Base-by-base conservation (phyloP, 2,329 filamentous ascomycete genomes). In the Microcera coccophila region DNA sequence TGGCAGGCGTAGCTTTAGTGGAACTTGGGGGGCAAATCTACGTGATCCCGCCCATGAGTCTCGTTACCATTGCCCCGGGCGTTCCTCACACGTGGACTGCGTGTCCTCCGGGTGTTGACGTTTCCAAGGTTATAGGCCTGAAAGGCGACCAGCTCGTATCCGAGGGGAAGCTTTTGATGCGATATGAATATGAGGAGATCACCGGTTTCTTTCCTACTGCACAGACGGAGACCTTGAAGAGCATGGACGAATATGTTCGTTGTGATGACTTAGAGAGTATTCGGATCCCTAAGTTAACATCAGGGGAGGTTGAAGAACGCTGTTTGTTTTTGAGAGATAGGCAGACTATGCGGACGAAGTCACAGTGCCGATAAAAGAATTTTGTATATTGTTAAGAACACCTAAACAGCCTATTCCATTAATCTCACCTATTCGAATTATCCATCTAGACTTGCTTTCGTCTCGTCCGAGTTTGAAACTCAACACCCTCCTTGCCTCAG, bases 81-180 rank as follows among this genome's bases (percentile, higher is more conserved):
- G 36, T 38, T n/a, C 36, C 36, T 4, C 36, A 38, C 16, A 38
- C 36, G 16, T 38, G 36, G 36, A 38, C 36, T 7, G 36, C 36
- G 11, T 38, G 36, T 17, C 36, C 36, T 10, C 10, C n/a, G n/a
- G 36, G 36, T 3, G 21, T 38, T 4, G 31, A 38, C 10, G 15
- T 38, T 17, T 26, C n/a, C 7, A 5, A n/a, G 17, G 12, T 29
- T 12, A 11, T 14, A 1, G 16, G 36, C 11, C 9, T n/a, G n/a
- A 16, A 17, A 5, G 15, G 18, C 15, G 15, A 38, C 11, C 22
- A 38, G 15, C 15, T 38, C n/a, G 24, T 38, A 15, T 38, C 36
- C 8, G 36, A 38, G 5, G 36, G 36, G n/a, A 28, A 16, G n/a
- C 31, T 38, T 18, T n/a, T 38, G 14, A 28, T 28, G 21, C 14